These are phyloP conservation scores for Aspergillus arachidicola DNA, from an alignment of 2,329 filamentous ascomycete genomes.

Conservation along the genomic window DNA sequence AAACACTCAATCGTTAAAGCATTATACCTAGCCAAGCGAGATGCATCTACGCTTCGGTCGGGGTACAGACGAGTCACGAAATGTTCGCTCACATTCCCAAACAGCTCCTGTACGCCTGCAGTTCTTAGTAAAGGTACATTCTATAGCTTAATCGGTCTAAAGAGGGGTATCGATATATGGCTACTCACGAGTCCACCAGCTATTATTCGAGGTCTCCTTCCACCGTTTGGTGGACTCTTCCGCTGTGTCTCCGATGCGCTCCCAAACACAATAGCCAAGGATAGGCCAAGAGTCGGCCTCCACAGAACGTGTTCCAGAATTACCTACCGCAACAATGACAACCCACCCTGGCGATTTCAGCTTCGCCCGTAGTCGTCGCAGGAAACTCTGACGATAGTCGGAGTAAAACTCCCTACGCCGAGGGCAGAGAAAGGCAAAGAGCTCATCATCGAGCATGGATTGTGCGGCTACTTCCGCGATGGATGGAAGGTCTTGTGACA, in stretches of 20 bases:
- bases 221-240: neutral
- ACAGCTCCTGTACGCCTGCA: neutral
- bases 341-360: conserved; percentile 10
- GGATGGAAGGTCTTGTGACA: conserved; percentile 12
- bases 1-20: conserved; percentile 6
- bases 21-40: conserved; percentile 9
- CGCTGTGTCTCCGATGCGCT: conserved; percentile 6
- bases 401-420: conserved; percentile 9
- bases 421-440: conserved; percentile 16
- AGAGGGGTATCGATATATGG: no score
- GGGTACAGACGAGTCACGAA: conserved; percentile 9
- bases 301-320: neutral
- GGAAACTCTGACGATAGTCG: conserved; percentile 16
- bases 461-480: conserved; percentile 18
- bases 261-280: conserved; percentile 15
- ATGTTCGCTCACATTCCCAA: conserved; percentile 2
- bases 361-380: conserved; percentile 12
- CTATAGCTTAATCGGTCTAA: neutral
- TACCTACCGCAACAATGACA: conserved; percentile 12
- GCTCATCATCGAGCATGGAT: conserved; percentile 20
- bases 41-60: conserved; percentile 15
- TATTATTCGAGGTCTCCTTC: neutral
- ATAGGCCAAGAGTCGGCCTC: neutral
- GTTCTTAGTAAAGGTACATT: neutral
- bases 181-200: conserved; percentile 11